These are phyloP conservation scores for Cyberlindnera amylophila DNA, from an alignment of 805 yeast genomes.

Conservation along the genomic window DNA sequence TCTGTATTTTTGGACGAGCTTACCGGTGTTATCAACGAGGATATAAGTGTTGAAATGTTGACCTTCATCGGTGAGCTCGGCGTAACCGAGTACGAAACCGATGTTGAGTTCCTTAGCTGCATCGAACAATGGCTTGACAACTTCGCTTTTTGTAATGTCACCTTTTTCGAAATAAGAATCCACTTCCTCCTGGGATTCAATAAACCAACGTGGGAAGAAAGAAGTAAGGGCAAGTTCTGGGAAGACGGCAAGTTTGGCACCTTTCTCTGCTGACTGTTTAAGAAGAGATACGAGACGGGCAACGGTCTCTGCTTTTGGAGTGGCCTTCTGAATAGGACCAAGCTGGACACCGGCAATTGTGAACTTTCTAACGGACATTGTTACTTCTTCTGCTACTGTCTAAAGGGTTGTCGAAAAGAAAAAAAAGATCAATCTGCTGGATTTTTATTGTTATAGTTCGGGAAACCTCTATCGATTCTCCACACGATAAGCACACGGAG, in stretches of 20 bases:
- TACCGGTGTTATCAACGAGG: constrained; percentile 31
- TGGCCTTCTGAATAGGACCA: constrained; percentile 32
- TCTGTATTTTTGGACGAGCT: constrained; percentile 32
- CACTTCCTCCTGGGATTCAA: constrained; percentile 32
- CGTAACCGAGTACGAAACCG: constrained; percentile 36
- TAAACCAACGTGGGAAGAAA: constrained; percentile 36
- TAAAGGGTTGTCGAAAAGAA: too few species aligned
- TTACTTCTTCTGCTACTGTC: background rate
- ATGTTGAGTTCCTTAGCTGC: constrained; percentile 28
- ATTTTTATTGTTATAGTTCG: too few species aligned
- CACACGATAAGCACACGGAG: too few species aligned
- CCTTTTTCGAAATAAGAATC: constrained; percentile 35
- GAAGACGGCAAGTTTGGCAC: constrained; percentile 33
- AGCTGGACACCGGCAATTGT: constrained; percentile 34
- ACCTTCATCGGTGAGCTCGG: constrained; percentile 36
- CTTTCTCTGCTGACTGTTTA: constrained; percentile 30
- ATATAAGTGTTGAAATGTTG: constrained; percentile 34
- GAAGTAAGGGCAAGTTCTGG: constrained; percentile 37
- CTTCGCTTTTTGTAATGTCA: constrained; percentile 28
- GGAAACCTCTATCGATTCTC: too few species aligned
- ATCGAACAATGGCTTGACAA: constrained; percentile 31
- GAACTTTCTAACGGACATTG: constrained; percentile 25
- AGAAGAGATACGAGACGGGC: constrained; percentile 30
- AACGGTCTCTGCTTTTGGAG: constrained; percentile 30
- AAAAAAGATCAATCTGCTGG: too few species aligned